Conservation (phyloP, 768 basidiomycete species). For the Naematelia aurantialba region DNA sequence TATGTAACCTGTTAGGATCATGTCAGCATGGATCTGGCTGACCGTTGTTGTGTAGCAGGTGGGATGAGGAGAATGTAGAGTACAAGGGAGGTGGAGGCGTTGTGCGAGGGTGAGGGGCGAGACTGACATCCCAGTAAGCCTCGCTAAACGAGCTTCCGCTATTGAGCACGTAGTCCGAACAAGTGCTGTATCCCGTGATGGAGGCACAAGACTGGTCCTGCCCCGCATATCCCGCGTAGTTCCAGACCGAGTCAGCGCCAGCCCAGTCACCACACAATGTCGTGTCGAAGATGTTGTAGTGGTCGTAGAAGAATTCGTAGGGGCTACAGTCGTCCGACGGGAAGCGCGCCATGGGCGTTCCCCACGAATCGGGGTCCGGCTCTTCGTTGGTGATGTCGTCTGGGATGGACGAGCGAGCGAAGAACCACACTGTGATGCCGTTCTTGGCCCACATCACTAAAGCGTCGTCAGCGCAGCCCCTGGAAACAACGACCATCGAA, state of each 20-base stretch:
- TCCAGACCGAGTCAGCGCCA: constrained; percentile 65
- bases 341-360: constrained; percentile 72
- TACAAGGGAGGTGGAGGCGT: background rate
- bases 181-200: constrained; percentile 75
- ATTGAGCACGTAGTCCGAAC: constrained; percentile 69
- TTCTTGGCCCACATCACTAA: constrained; percentile 70
- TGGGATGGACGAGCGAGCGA: constrained; percentile 67
- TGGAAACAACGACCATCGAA: background rate
- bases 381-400: constrained; percentile 66
- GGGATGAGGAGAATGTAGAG: too few relatives aligned
- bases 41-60: too few relatives aligned
- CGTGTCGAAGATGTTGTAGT: constrained; percentile 58
- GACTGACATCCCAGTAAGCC: constrained; percentile 47
- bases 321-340: constrained; percentile 71
- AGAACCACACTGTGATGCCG: constrained; percentile 79
- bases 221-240: constrained; percentile 66
- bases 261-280: constrained; percentile 78
- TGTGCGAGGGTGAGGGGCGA: background rate
- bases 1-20: constrained; percentile 23
- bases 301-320: constrained; percentile 70
- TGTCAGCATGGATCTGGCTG: constrained; percentile 12
- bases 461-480: background rate
- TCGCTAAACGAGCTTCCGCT: constrained; percentile 56
- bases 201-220: constrained; percentile 81
- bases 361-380: constrained; percentile 76